A percentile compares a stretch with the other conserved stretches of the same genome.
phyloP scores from a whole-genome alignment of 768 basidiomycete species.

The Termitomyces sp. region DNA sequence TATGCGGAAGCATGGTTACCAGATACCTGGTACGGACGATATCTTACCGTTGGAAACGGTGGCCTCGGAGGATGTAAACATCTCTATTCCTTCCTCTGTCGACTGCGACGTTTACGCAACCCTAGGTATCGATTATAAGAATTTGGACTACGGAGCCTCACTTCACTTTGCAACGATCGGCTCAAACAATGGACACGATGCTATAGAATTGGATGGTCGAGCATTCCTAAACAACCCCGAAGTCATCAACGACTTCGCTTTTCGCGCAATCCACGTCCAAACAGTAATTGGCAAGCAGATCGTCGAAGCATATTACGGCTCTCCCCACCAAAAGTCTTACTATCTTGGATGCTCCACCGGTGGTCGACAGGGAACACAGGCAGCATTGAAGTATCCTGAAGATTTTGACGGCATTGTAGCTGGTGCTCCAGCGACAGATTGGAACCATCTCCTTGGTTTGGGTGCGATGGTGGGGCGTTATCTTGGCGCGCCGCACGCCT shows the following conservation, averaged over 20 bases:
- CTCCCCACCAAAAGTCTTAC: slow-evolving; percentile 6
- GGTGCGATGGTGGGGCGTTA: not conserved
- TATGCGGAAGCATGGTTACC: slow-evolving; percentile 10
- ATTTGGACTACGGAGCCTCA: slow-evolving; percentile 6
- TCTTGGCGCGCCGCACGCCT: not conserved
- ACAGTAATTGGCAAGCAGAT: slow-evolving; percentile 12
- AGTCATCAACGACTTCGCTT: slow-evolving; percentile 13
- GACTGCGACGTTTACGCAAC: not conserved
- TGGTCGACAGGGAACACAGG: slow-evolving; percentile 7
- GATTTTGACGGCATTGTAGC: not conserved
- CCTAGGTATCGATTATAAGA: slow-evolving; percentile 2
- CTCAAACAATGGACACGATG: slow-evolving; percentile 10
- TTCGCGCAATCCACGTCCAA: slow-evolving; percentile 9
- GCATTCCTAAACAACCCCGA: slow-evolving; percentile 1
- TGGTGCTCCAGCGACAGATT: not conserved
- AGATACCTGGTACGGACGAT: slow-evolving; percentile 9
- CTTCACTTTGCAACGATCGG: slow-evolving; percentile 8
- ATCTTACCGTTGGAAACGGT: slow-evolving; percentile 6
- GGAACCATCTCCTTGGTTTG: not conserved
- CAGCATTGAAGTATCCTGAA: not conserved
- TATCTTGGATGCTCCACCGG: slow-evolving; percentile 12
- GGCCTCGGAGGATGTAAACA: slow-evolving; percentile 7
- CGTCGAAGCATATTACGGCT: slow-evolving; percentile 6
- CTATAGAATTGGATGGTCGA: not conserved
- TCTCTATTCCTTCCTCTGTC: not conserved